Evolutionary conservation across 306 rosid species (phyloP), one percentile per base, ranked within the genome.

Genomic region (Quercus parvula): DNA sequence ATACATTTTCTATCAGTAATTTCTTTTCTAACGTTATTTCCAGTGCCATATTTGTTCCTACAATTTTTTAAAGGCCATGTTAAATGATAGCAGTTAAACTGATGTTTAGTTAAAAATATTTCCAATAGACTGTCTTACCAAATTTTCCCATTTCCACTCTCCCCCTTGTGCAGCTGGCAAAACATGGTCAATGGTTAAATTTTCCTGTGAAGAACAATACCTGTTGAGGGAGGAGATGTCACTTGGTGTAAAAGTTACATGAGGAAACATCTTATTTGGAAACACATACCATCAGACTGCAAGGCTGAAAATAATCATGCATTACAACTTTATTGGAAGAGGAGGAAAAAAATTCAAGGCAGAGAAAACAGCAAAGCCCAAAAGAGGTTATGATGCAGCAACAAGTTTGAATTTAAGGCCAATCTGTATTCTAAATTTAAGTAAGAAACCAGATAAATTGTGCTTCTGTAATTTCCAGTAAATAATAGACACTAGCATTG

Each of bases 151-250:
- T 66, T 85, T 86, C 99, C 97, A 94, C 86, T 85, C 89, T 85
- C 99, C 99, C 33, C 99, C 99, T 30, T 81, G 85, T 62, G 97
- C 89, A 61, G 74, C 68, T 19, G 97, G 97, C 64, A 91, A 46
- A 78, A 94, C 95, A 59, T 94, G 99, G 83, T 94, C 99, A 79
- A 94, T 92, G 56, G 99, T 94, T 92, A 94, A 89, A 87, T 93
- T 90, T 52, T 94, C 95, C 24, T 54, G 83, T 10, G 95, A 84
- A 76, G 86, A 92, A 84, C 99, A 94, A 84, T 92, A 94, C 91
- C 97, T 94, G 96, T 83, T 46, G 75, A 74, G 58, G 73, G 82
- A 73, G 77, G 71, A 56, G 61, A 77, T 25, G 70, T 59, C 20
- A 71, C 75, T 78, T 84, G 18, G 13, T 35, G 35, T 31, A 67